Base-by-base conservation (phyloP, 305 asterid genomes). In the Vinca major region DNA sequence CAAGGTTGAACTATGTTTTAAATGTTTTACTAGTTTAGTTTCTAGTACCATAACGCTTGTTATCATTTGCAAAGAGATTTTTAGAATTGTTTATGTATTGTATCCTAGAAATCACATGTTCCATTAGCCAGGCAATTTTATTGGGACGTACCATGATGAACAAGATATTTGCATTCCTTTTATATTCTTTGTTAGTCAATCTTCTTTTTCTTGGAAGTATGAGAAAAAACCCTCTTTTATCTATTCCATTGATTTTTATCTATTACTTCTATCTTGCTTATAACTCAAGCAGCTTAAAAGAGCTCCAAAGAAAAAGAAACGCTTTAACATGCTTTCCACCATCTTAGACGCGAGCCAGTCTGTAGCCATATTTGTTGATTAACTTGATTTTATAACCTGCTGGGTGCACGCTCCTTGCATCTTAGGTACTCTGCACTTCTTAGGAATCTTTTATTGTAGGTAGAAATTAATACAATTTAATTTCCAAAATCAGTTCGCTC, bases 401-500 rank as follows among this genome's bases (percentile, higher is more conserved):
- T 50, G 50, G 60, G 52, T 45, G 44, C 49, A 44, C 44, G 45
- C 40, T 26, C 5, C 45, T 63, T 40, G 41, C 61, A 33, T 37
- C 44, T 16, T 17, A 33, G 56, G 41, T 54, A 26, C 49, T 26
- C 33, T 19, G 61, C 49, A 43, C 47, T 56, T 26, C 33, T 56
- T 66, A 20, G 66, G 62, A 39, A 33, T 66, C 37, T 20, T 63
- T 51, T 62, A 63, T 52, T 17, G 14, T 53, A 48, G 20, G 12
- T 58, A 4, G 60, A 64, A 48, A 5, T 33, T 13, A 55, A 8
- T 36, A 17, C 45, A 44, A 26, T 51, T 17, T 43, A 49, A n/a
- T 69, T 33, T 49, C 17, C 21, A 43, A 41, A 21, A 63, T 61
- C 14, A 70, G 3, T 45, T 41, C 44, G 11, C 64, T 57, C 57